These are phyloP conservation scores for Neltuma alba DNA, from an alignment of 306 rosid genomes.

Conservation along the genomic window DNA sequence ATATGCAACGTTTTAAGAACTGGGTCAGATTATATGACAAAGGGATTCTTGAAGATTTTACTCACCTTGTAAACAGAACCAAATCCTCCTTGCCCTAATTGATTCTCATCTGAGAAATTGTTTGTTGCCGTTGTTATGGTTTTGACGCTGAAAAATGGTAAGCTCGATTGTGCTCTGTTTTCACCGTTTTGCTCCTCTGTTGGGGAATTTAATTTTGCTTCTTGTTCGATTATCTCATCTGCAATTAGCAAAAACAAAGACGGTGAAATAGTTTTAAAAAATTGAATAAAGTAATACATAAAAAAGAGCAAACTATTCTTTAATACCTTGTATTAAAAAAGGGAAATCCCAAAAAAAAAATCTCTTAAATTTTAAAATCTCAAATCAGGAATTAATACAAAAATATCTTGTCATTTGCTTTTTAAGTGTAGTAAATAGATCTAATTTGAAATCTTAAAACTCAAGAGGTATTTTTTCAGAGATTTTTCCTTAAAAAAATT, in stretches of 20 bases:
- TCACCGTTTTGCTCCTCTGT: neutral
- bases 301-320: neutral
- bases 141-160: slow-evolving; percentile 8
- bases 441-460: no score
- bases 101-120: slow-evolving; percentile 26
- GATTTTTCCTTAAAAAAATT: no score
- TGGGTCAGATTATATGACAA: no score
- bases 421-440: no score
- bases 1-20: no score
- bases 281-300: neutral
- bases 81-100: slow-evolving; percentile 50
- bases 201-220: neutral
- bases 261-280: neutral
- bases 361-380: no score
- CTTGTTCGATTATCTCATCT: neutral
- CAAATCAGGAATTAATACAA: no score
- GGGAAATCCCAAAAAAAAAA: no score
- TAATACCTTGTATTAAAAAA: no score
- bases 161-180: neutral
- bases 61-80: slow-evolving; percentile 47
- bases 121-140: slow-evolving; percentile 26
- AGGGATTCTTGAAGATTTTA: neutral
- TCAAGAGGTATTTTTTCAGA: no score
- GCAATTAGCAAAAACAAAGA: neutral
- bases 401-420: no score